Base-by-base conservation (phyloP, 768 basidiomycete species). In the Floccularia luteovirens region DNA sequence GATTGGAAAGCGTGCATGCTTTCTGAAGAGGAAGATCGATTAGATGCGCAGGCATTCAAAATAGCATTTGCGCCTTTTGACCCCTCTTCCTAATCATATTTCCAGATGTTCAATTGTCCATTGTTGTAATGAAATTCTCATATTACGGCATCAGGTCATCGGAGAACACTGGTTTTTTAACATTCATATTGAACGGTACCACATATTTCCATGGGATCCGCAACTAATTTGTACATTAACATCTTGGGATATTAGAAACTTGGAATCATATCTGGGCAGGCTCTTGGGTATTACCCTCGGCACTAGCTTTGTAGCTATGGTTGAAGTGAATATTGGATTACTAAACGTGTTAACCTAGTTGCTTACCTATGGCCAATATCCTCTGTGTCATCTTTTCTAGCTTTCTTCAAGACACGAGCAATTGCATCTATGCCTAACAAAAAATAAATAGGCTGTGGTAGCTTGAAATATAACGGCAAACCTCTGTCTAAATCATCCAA, bases 1-100 rank as follows among this genome's bases (percentile, higher is more conserved):
- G 93, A 98, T 53, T 99, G 94, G 94, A 94, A 90, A 56, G 75
- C 71, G 1, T 99, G 94, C 55, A 67, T 74, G 50, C 73, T 90
- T 46, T 61, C 79, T 6, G 90, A 94, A 43, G 84, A 80, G 11
- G 88, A 91, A 51, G 94, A 98, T 54, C 82, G 67, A 53, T 77
- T 73, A 7, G 94, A 98, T 57, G 88, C 79, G 1, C 64, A 79
- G 43, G 72, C 75, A 31, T 96, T 99, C 63, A 97, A 93, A 54
- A 60, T 69, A 24, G 89, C 84, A 2, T 96, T 96, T 54, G 69
- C 76, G 5, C 61, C 76, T 2, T 88, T 89, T 51, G 79, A 88
- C 57, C 78, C 83, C n/a, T 34, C 32, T 10, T 60, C 59, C 36
- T 28, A 20, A 28, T 36, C n/a, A n/a, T n/a, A n/a, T n/a, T n/a